Percentiles rank a stretch among this genome's conserved stretches.
Evolutionary conservation across 2,329 filamentous ascomycete species (phyloP).

Genomic region (Parascedosporium putredinis): DNA sequence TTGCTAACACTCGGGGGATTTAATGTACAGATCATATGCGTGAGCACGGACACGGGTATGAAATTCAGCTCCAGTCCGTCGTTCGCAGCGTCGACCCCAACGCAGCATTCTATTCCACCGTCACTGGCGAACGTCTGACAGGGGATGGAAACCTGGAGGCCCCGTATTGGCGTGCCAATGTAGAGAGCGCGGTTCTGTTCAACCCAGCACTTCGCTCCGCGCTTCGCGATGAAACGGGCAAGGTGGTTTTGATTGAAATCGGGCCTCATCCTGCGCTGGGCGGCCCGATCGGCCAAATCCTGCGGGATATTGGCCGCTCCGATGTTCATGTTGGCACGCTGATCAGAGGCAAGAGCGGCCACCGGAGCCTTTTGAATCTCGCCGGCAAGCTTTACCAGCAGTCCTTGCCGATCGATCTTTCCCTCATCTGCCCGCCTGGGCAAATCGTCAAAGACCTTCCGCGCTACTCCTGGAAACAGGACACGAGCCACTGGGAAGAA

Average conservation of each 20-base stretch:
- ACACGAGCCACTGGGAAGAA: slow-evolving; percentile 22
- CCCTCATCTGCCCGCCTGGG: neutral
- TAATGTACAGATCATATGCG: too few species aligned
- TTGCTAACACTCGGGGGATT: too few species aligned
- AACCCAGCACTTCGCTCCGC: slow-evolving; percentile 11
- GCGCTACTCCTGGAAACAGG: slow-evolving; percentile 27
- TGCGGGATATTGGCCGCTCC: neutral
- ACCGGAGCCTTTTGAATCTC: slow-evolving; percentile 27
- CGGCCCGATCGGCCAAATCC: slow-evolving; percentile 14
- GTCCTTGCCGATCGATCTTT: slow-evolving; percentile 14
- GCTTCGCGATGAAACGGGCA: neutral
- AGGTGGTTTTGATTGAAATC: slow-evolving; percentile 15
- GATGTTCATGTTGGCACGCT: slow-evolving; percentile 12
- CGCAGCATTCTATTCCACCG: too few species aligned
- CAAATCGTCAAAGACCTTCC: slow-evolving; percentile 21
- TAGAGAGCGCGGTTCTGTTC: slow-evolving; percentile 20
- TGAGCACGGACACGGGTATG: too few species aligned
- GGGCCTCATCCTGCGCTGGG: slow-evolving; percentile 17
- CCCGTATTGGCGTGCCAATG: slow-evolving; percentile 20
- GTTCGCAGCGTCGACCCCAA: too few species aligned
- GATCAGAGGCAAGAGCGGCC: slow-evolving; percentile 11
- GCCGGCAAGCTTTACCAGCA: slow-evolving; percentile 32
- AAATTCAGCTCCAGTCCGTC: too few species aligned
- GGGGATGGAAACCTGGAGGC: too few species aligned
- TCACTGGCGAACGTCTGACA: too few species aligned